Evolutionary conservation across 2,329 filamentous ascomycete species (phyloP).

Genomic region (Cylindrodendrum hubeiense): DNA sequence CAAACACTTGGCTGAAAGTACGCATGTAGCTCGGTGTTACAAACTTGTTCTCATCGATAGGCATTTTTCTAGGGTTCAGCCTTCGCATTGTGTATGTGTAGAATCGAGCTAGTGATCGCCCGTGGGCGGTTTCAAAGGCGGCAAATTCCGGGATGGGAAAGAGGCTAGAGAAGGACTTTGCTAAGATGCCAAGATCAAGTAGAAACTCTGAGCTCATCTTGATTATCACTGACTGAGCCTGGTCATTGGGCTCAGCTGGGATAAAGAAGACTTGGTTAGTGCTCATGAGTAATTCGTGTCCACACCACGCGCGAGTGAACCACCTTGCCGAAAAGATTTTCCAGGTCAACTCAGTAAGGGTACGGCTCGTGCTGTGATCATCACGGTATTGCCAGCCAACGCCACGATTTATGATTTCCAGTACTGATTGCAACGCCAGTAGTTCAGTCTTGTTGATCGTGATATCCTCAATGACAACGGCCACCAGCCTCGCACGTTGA

Average conservation of each 20-base stretch:
- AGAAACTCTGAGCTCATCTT: background rate
- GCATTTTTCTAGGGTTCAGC: background rate
- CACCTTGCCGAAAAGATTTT: background rate
- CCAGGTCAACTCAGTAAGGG: background rate
- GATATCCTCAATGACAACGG: background rate
- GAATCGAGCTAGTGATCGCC: background rate
- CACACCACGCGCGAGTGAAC: background rate
- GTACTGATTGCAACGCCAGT: background rate
- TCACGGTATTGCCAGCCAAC: background rate
- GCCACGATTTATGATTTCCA: background rate
- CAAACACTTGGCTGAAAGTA: background rate
- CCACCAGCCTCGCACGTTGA: background rate
- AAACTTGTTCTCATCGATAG: background rate
- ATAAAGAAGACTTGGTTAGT: background rate
- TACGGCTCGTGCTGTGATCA: background rate
- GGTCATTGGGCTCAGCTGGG: background rate
- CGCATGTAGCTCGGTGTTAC: background rate
- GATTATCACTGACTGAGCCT: background rate
- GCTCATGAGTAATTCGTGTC: background rate
- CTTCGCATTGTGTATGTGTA: background rate
- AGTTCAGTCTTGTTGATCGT: background rate
- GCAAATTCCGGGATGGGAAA: background rate
- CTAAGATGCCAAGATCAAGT: background rate
- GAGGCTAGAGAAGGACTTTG: background rate
- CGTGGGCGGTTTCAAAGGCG: background rate